A percentile compares a stretch with the other conserved stretches of the same genome.
These are phyloP conservation scores for Coemansia sp. DNA, from an alignment of 192 early-diverging fungal genomes.

Conservation along the genomic window DNA sequence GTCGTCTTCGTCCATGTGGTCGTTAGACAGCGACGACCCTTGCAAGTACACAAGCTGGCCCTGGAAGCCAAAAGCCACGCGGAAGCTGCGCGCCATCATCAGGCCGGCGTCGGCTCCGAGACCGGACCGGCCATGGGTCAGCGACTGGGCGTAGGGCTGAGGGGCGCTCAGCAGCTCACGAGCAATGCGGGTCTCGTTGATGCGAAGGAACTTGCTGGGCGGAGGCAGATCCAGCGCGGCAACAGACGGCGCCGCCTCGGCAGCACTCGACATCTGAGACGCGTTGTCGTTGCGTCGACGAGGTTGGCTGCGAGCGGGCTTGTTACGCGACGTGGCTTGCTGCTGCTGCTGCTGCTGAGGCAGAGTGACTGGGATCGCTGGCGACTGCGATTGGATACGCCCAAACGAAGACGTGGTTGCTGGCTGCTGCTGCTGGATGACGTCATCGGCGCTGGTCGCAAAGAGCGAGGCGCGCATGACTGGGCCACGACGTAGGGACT, in stretches of 20 bases:
- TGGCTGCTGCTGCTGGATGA: neutral
- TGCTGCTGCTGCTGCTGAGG: constrained; percentile 6
- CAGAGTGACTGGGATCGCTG: constrained; percentile 16
- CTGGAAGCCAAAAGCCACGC: constrained; percentile 84
- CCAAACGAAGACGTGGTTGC: neutral
- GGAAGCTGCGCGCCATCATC: constrained; percentile 80
- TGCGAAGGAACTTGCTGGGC: constrained; percentile 46
- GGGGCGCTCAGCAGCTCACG: constrained; percentile 17
- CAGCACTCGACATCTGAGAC: neutral
- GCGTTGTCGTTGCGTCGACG: constrained; percentile 9
- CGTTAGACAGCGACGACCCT: neutral
- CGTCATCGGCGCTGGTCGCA: constrained; percentile 12
- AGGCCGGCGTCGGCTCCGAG: constrained; percentile 73
- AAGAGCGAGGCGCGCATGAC: constrained; percentile 56
- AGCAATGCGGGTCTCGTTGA: constrained; percentile 26
- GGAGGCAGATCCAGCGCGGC: constrained; percentile 40
- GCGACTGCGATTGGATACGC: constrained; percentile 24
- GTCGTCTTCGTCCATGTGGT: neutral
- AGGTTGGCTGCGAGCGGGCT: neutral
- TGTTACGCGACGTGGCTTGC: neutral
- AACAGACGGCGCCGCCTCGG: constrained; percentile 12
- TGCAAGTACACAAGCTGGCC: constrained; percentile 66
- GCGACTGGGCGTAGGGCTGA: constrained; percentile 39
- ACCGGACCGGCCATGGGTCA: constrained; percentile 55
- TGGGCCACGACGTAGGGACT: constrained; percentile 36